A percentile compares a stretch with the other conserved stretches of the same genome.
phyloP scores from a whole-genome alignment of 2,329 filamentous ascomycete genomes.

The Colletotrichum tofieldiae region DNA sequence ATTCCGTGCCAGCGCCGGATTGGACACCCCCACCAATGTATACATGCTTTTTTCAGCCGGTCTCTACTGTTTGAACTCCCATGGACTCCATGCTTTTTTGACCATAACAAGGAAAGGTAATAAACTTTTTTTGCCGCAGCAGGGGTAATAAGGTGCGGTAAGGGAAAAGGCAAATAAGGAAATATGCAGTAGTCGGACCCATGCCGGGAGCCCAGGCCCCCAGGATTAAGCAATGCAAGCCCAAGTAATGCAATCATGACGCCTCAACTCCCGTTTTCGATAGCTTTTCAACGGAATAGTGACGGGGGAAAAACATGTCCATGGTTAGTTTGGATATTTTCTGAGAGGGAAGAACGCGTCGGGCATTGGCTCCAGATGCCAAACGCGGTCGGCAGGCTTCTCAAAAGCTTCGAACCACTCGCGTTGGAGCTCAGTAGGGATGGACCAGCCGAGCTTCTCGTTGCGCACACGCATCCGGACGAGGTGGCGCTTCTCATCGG shows the following conservation, averaged over 20 bases:
- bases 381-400: conserved; percentile 60
- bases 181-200: conserved; percentile 24
- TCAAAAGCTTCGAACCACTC: conserved; percentile 70
- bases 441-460: conserved; percentile 64
- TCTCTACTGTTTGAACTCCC: conserved; percentile 31
- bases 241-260: conserved; percentile 40
- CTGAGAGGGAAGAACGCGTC: conserved; percentile 71
- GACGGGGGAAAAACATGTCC: background rate
- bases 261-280: conserved; percentile 33
- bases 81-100: conserved; percentile 32
- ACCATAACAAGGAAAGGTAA: conserved; percentile 25
- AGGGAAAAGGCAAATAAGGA: conserved; percentile 14
- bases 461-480: conserved; percentile 74
- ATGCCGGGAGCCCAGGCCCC: conserved; percentile 8
- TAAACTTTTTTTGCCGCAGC: conserved; percentile 28
- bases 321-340: conserved; percentile 66
- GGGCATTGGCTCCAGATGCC: conserved; percentile 75
- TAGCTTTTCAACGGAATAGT: conserved; percentile 6
- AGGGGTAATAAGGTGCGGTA: conserved; percentile 7
- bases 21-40: conserved; percentile 18
- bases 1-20: conserved; percentile 10
- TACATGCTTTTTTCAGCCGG: conserved; percentile 36
- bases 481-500: conserved; percentile 67
- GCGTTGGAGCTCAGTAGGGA: conserved; percentile 63
- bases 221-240: conserved; percentile 34